Conservation (phyloP, 305 asterid species). For the Solanum hybrid region DNA sequence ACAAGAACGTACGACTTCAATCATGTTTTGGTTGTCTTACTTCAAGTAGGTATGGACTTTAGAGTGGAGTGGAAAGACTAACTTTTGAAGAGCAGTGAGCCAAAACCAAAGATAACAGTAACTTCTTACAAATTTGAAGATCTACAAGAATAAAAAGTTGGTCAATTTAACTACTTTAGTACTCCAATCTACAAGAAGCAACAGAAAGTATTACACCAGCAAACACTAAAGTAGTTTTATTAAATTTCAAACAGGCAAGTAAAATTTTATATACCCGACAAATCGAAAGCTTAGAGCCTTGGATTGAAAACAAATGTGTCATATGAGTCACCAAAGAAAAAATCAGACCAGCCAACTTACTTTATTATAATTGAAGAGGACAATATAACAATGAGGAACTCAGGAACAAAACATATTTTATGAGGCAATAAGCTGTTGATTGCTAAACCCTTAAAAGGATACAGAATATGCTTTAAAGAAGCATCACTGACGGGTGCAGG, state of each 20-base stretch:
- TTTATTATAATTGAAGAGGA: neutral
- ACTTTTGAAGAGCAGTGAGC: neutral
- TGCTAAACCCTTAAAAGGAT: slow-evolving; percentile 43
- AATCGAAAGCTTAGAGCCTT: neutral
- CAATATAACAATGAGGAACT: neutral
- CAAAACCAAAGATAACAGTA: neutral
- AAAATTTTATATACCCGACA: neutral
- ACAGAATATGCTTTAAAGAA: slow-evolving; percentile 42
- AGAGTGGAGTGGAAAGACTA: neutral
- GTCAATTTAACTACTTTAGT: neutral
- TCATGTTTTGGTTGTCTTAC: neutral
- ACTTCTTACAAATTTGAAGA: neutral
- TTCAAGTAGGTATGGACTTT: neutral
- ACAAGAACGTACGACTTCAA: neutral
- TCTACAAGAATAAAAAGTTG: neutral
- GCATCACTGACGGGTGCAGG: slow-evolving; percentile 22
- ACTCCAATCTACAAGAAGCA: neutral
- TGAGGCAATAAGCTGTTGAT: neutral
- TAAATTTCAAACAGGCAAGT: neutral
- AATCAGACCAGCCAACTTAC: neutral
- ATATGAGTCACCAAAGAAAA: neutral
- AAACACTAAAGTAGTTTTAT: neutral
- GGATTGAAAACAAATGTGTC: neutral
- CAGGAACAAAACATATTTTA: neutral
- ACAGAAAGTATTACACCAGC: neutral